Evolutionary conservation across 192 early-diverging fungal genomes (phyloP).

Genomic region (Coemansia erecta): DNA sequence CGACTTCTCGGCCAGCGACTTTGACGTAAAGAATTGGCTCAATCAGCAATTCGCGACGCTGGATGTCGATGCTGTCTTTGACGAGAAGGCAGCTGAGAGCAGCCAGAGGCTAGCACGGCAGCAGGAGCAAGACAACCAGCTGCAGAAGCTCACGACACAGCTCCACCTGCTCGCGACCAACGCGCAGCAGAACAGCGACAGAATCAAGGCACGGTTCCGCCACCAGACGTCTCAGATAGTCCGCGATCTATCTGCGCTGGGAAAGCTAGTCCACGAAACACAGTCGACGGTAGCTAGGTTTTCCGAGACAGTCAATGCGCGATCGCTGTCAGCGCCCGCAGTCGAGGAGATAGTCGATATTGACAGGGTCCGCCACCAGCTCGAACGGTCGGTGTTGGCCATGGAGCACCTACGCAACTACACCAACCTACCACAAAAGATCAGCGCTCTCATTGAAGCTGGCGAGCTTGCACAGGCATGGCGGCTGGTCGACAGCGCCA

Average conservation of each 20-base stretch:
- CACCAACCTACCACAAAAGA: slow-evolving; percentile 34
- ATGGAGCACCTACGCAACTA: slow-evolving; percentile 36
- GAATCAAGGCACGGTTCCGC: slow-evolving; percentile 46
- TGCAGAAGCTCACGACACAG: slow-evolving; percentile 42
- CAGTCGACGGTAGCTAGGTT: slow-evolving; percentile 21
- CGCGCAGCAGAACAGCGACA: slow-evolving; percentile 45
- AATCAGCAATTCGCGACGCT: slow-evolving; percentile 39
- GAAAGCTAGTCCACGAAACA: slow-evolving; percentile 27
- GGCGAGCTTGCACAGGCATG: slow-evolving; percentile 36
- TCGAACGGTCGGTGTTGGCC: slow-evolving; percentile 23
- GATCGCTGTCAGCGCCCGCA: slow-evolving; percentile 14
- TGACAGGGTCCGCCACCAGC: slow-evolving; percentile 16
- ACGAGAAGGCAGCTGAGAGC: neutral
- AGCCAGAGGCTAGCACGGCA: neutral
- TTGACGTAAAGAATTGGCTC: slow-evolving; percentile 42
- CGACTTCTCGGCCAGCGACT: slow-evolving; percentile 26
- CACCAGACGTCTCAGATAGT: slow-evolving; percentile 38
- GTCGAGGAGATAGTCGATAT: slow-evolving; percentile 27
- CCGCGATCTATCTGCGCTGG: slow-evolving; percentile 36
- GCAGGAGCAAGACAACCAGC: slow-evolving; percentile 8
- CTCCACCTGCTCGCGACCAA: slow-evolving; percentile 45
- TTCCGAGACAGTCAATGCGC: slow-evolving; percentile 14
- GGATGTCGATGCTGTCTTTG: slow-evolving; percentile 6
- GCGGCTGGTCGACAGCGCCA: slow-evolving; percentile 22
- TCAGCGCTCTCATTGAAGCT: slow-evolving; percentile 17